These are phyloP conservation scores for Diplotaxis tenuifolia DNA, from an alignment of 345 rosid species.

Conservation along the genomic window DNA sequence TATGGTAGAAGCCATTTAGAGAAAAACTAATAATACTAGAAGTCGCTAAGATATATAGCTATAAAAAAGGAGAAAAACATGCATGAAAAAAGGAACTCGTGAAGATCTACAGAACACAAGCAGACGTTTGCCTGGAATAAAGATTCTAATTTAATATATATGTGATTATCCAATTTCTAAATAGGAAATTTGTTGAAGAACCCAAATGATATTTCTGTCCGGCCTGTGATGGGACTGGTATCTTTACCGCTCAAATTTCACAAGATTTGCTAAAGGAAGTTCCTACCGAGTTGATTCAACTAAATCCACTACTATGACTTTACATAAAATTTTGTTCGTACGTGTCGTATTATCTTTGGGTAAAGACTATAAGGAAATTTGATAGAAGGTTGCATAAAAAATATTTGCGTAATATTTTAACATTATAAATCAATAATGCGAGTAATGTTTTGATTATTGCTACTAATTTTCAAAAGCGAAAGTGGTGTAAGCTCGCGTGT, in stretches of 20 bases:
- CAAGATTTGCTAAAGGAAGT: constrained; percentile 18
- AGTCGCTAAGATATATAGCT: no score
- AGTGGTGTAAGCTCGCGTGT: not conserved
- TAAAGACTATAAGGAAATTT: not conserved
- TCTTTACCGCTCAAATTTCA: constrained; percentile 16
- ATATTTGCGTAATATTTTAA: not conserved
- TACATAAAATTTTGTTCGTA: constrained; percentile 3
- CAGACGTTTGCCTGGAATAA: no score
- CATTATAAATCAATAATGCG: not conserved
- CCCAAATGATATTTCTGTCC: not conserved
- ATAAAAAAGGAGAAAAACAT: no score
- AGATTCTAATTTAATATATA: no score
- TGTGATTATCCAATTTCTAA: not conserved
- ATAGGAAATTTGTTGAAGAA: not conserved
- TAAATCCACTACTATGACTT: constrained; percentile 17
- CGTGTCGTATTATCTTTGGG: constrained; percentile 12
- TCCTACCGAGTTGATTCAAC: not conserved
- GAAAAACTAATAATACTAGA: no score
- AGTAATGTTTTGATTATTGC: not conserved
- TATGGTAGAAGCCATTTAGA: no score
- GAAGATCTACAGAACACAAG: no score
- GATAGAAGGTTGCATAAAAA: not conserved
- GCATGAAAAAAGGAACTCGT: no score
- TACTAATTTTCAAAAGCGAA: not conserved
- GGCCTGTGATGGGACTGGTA: constrained; percentile 13